Base-by-base conservation (phyloP, 768 basidiomycete genomes). In the Pulveroboletus sp. region DNA sequence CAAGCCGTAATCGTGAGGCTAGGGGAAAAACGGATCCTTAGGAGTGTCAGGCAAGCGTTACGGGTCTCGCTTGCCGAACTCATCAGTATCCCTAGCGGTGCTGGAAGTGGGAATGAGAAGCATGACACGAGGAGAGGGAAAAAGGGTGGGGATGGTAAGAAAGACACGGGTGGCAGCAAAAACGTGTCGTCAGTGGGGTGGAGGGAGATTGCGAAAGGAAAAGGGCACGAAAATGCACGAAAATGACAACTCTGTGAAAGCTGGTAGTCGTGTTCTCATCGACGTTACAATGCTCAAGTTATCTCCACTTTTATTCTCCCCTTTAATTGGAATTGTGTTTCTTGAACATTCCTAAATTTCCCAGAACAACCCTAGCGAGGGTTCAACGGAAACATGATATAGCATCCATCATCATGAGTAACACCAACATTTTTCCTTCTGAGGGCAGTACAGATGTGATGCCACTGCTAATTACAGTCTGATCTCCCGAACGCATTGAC, bases 21-120 rank as follows among this genome's bases (percentile, higher is more conserved):
- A 10, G 88, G 89, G 5, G 92, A 94, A 71, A 92, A 92, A 69
- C 69, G 77, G 20, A 82, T 93, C 12, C 59, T 93, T 46, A 61
- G 58, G 3, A 57, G 54, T 1, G 51, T 67, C 0, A 56, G 71
- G 37, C 53, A 60, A 31, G 34, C n/a, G 14, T 24, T 64, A 7
- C 23, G 20, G 27, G 24, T 9, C 19, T 40, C 49, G 41, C 45
- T 54, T 41, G 35, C 49, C 9, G 54, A 56, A 29, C 31, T 55
- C 23, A 10, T 12, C 6, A 6, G n/a, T n/a, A n/a, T 27, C 11
- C 10, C 23, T 8, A 27, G 40, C 17, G 27, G 30, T 20, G 24
- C 6, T 26, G 30, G 17, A 40, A 11, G 17, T 12, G 39, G 43
- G 34, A 19, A 38, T 30, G 37, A 30, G 53, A 46, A 46, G 17